Conservation (phyloP, 768 basidiomycete genomes). For the Suillus paluster region DNA sequence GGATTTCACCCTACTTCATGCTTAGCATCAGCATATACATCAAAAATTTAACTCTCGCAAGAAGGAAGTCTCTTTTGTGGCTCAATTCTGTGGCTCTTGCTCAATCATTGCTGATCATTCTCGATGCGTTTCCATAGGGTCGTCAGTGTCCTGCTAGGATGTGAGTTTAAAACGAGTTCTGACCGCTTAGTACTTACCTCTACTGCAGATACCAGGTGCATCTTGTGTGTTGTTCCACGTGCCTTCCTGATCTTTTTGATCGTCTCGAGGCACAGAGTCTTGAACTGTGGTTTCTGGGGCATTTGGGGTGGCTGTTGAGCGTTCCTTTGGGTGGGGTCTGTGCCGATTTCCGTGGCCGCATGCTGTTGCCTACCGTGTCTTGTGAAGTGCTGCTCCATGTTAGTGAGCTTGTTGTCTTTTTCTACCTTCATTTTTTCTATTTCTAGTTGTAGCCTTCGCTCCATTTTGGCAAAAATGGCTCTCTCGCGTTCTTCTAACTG, state of each 20-base stretch:
- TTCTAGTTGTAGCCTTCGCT: constrained; percentile 1
- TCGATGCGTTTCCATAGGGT: not conserved
- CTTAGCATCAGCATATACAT: not conserved
- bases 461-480: constrained; percentile 1
- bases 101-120: not conserved
- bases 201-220: not conserved
- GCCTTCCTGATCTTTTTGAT: not conserved
- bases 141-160: not conserved
- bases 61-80: constrained; percentile 11
- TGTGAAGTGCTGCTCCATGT: constrained; percentile 11
- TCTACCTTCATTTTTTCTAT: constrained; percentile 6
- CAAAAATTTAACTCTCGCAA: constrained; percentile 2
- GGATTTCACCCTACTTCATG: constrained; percentile 12
- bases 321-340: not conserved
- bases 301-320: not conserved
- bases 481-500: no score
- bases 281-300: not conserved
- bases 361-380: not conserved
- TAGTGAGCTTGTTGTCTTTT: constrained; percentile 14
- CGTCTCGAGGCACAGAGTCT: not conserved
- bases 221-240: not conserved
- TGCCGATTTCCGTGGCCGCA: not conserved
- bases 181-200: not conserved
- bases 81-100: constrained; percentile 4
- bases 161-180: not conserved